These are phyloP conservation scores for Plasmodium cynomolgi DNA, from an alignment of 169 alveolate genomes.

Conservation along the genomic window DNA sequence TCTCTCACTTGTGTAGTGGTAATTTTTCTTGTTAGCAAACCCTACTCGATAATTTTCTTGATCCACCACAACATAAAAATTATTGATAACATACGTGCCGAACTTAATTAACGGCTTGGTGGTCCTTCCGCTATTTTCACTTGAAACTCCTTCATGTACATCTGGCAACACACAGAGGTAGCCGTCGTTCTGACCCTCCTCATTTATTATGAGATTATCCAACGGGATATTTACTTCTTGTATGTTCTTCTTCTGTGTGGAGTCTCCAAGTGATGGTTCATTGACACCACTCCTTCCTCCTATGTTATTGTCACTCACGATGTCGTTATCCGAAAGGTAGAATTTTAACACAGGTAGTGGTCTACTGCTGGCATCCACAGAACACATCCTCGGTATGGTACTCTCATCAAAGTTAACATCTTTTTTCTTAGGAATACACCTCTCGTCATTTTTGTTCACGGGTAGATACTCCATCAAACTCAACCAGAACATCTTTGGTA, in stretches of 20 bases:
- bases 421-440: constrained; percentile 39
- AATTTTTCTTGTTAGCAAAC: constrained; percentile 73
- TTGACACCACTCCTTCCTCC: background rate
- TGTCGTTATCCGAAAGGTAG: constrained; percentile 58
- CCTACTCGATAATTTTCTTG: constrained; percentile 81
- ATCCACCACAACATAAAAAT: constrained; percentile 81
- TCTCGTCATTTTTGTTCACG: constrained; percentile 71
- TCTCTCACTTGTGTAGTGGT: constrained; percentile 45
- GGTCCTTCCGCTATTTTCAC: constrained; percentile 76
- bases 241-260: background rate
- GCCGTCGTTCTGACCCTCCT: constrained; percentile 17
- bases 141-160: constrained; percentile 51
- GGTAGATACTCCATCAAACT: constrained; percentile 84
- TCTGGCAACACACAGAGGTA: constrained; percentile 79
- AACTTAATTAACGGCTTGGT: constrained; percentile 81
- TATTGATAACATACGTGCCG: constrained; percentile 82
- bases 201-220: constrained; percentile 75
- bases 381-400: constrained; percentile 74
- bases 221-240: constrained; percentile 73
- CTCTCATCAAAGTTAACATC: constrained; percentile 22
- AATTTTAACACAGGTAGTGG: constrained; percentile 70
- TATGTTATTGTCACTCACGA: constrained; percentile 73
- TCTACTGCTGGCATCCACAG: constrained; percentile 31
- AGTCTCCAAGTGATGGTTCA: background rate
- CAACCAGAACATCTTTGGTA: constrained; percentile 85